A percentile compares a stretch with the other conserved stretches of the same genome.
phyloP scores from a whole-genome alignment of 2,329 filamentous ascomycete species.

The Hypoxylon sp. region DNA sequence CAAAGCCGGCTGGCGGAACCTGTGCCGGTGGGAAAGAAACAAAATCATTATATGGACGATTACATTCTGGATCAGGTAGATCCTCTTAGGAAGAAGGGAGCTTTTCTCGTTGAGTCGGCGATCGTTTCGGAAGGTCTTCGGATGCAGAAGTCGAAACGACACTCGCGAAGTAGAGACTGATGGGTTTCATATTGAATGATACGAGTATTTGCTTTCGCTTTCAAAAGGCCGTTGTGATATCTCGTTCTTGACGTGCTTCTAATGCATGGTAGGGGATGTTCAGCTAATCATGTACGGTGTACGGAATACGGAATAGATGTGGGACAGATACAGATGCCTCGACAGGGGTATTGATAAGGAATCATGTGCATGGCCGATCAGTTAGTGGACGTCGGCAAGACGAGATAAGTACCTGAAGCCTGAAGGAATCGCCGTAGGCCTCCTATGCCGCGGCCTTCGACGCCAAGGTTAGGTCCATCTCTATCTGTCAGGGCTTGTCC shows the following conservation, averaged over 20 bases:
- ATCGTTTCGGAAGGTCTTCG: constrained; percentile 20
- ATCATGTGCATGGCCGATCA: neutral
- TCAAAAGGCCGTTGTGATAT: no score
- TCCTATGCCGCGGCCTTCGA: neutral
- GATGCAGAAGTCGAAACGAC: constrained; percentile 21
- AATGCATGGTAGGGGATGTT: neutral
- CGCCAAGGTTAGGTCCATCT: neutral
- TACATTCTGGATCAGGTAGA: constrained; percentile 36
- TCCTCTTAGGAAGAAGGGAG: constrained; percentile 26
- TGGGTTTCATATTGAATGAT: neutral
- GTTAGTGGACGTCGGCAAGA: neutral
- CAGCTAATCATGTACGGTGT: no score
- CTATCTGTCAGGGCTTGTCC: neutral
- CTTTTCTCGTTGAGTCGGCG: constrained; percentile 31
- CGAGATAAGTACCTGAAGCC: no score
- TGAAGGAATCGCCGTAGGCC: neutral
- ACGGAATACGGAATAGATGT: no score
- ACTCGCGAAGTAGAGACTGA: constrained; percentile 5
- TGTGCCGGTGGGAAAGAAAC: constrained; percentile 18
- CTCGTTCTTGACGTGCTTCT: neutral
- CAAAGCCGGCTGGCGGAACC: constrained; percentile 21
- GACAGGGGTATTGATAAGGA: neutral
- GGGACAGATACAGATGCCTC: no score
- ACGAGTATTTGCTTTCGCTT: no score
- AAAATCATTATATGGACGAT: constrained; percentile 32